Evolutionary conservation across 139 green algal genomes (phyloP), one percentile per base, ranked within the genome.

Genomic region (Coelastrella sp.): DNA sequence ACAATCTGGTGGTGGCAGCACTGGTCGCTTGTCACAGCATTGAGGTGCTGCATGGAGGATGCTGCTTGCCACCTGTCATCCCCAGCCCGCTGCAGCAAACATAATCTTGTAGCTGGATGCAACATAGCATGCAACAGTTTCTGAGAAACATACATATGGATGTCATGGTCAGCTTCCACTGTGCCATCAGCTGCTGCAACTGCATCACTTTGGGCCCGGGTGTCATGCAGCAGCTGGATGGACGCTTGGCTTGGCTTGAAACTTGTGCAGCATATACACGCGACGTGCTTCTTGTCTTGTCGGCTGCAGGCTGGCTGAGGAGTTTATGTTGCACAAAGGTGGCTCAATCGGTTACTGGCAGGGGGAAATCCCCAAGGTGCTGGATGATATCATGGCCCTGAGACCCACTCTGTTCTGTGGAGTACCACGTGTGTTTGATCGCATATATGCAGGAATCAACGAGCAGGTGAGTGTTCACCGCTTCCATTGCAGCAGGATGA

Each of bases 371-470:
- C 62, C 79, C 32, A 77, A 78, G 79, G 62, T 89, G 30, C 76
- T 94, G 68, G 94, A 96, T 37, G 94, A 98, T 88, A 92, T 98
- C 43, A 81, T 25, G 19, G 89, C 93, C 27, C 87, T 95, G 3
- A 87, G 85, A 67, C 94, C 94, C 35, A 98, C 93, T 1, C 63
- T 96, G 5, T 96, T 98, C 84, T 85, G 71, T 19, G 94, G 92
- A 41, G 94, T 97, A 75, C 94, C 94, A 17, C 90, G 94, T n/a
- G 91, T 98, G 66, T 97, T 96, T 84, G 94, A 98, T 84, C 89
- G 92, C 74, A 93, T 98, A 62, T 94, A 95, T 87, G 82, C 83
- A 41, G 92, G 90, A 34, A 88, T 94, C 35, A 53, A 66, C 23
- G 85, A 92, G 32, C 77, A 90, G 88, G 68, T 77, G 5, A 27